Evolutionary conservation across 768 basidiomycete genomes (phyloP), one percentile per base, ranked within the genome.

Genomic region (Agaricus sinodeliciosus): DNA sequence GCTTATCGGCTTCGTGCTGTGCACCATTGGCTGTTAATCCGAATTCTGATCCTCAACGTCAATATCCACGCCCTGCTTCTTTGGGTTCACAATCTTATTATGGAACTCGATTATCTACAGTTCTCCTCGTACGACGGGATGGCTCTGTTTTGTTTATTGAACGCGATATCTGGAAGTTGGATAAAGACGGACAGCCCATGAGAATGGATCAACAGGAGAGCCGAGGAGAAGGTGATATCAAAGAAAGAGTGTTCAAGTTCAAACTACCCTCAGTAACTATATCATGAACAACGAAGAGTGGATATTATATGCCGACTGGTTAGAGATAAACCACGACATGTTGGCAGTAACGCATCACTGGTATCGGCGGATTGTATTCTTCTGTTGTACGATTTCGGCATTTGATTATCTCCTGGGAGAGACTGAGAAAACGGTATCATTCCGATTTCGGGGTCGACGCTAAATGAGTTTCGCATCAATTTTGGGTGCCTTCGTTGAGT

Each of bases 81-180:
- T 57, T 44, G n/a, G 60, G 53, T 22, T 63, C 22, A 36, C 42
- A 49, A 39, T 18, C 31, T 48, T 54, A 62, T 55, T 89, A 87
- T 60, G 89, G 78, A 41, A 92, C 90, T 31, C 83, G 89, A 13
- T 65, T 87, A 48, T 79, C 89, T 40, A 90, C 85, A 3, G 79
- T 88, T 37, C 62, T 92, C 46, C 75, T 92, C 51, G 70, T 92
- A 16, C 72, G 73, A 52, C 77, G 75, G 55, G 72, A 73, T 48
- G 84, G 87, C 25, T 65, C 74, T 41, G 87, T 78, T 8, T 52
- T 80, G 15, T 90, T 89, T 60, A 70, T 85, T 42, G 90, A 92
- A 65, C 70, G 85, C 43, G 88, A 91, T 61, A 71, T 80, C 25
- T 90, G 84, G 84, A 64, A 61, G 48, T 60, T 79, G 49, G 67